Base-by-base conservation (phyloP, 1,284 basidiomycete genomes). In the Cryptococcus floricola region DNA sequence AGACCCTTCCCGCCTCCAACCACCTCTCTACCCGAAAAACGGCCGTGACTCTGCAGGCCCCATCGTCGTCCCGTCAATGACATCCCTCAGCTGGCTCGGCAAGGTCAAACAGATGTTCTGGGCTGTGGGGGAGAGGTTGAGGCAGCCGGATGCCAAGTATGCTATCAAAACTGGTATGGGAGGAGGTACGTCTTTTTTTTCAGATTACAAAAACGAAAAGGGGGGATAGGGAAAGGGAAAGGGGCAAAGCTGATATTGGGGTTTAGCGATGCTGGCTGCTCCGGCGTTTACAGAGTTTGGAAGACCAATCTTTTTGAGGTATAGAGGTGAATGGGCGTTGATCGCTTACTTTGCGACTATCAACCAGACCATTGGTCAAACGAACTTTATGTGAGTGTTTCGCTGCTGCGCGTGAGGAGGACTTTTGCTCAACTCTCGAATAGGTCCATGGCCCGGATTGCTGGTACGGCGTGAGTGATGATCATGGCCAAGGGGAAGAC, bases 291-390 rank as follows among this genome's bases (percentile, higher is more conserved):
- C 90, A 54, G 86, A 90, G 56, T 65, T 75, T 12, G 92, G 89
- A 1, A 79, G 91, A 27, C 86, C 86, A 2, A 78, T 85, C 5
- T 98, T 96, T 69, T 79, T 89, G 37, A 83, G 71, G 53, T 93
- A 87, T 67, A 83, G 86, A 67, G 92, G 92, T 41, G 91, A 97
- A 74, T 98, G 94, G 94, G 92, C 92, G 1, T 77, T 98, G 65
- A 90, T 98, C 52, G 92, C 91, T 44, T 92, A 87, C 73, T 91
- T 95, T 66, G 85, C 89, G 14, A 89, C 93, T 6, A 88, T 94
- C 71, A 91, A 87, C 38, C 91, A 89, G 1, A 92, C 89, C 1
- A 87, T 95, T 1, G 62, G 69, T 5, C 72, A 92, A 85, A 94
- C 91, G 2, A 93, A 94, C 69, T 86, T 84, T 67, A 72, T 93